Base-by-base conservation (phyloP, 345 rosid species). In the Clarkia xantiana region DNA sequence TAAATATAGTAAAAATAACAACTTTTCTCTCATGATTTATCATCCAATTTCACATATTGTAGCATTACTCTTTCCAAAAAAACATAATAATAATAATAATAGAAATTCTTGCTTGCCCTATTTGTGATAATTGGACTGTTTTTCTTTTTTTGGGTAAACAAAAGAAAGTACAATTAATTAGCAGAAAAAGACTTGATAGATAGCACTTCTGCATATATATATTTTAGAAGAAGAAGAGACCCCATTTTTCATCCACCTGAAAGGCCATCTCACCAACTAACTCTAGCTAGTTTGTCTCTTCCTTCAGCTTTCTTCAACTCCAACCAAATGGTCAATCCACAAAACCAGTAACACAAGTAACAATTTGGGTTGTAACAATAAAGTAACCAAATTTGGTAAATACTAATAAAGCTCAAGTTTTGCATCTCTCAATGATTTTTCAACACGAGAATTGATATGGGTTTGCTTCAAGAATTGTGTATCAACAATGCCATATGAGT, bases 191-290 rank as follows among this genome's bases (percentile, higher is more conserved):
- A 29, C 36, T 29, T 29, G 36, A 29, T 29, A 5, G 36, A 29
- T 29, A 5, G 36, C 36, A 29, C 9, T 3, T 7, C 3, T 23
- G 18, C n/a, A 17, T 16, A 18, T 15, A 44, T n/a, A 16, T 15
- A 19, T 18, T 22, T 20, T 20, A 10, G 6, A 38, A 23, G 39
- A 48, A 29, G 45, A 45, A 49, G 17, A 45, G 53, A 50, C 56
- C 69, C 9, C 22, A 66, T 3, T n/a, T 45, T 19, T 19, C 55
- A 51, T 69, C 60, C 63, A 52, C 44, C 54, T 51, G 54, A 3
- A 16, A 14, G 36, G 10, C 49, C 54, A 29, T 45, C 29, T 45
- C 50, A 44, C 40, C 51, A 48, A 48, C 51, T 13, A 48, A 48
- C 51, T 13, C 12, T 16, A 22, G 14, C 12, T 34, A 19, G 12